A percentile compares a stretch with the other conserved stretches of the same genome.
phyloP scores from a whole-genome alignment of 176 grass and related monocot genomes.

The Stipa capillata region DNA sequence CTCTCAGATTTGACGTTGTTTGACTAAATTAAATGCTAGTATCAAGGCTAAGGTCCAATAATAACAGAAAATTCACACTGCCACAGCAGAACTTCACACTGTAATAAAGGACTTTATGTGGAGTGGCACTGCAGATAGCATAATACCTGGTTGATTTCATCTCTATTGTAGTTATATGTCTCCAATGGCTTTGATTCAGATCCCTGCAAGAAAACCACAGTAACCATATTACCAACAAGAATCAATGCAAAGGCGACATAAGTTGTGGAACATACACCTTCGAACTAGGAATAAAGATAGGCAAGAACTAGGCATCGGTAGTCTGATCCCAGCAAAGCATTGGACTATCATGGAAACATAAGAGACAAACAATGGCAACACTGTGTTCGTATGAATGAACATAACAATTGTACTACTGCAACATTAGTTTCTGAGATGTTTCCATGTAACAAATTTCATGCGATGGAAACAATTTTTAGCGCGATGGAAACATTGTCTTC shows the following conservation, averaged over 20 bases:
- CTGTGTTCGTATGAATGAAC: no score
- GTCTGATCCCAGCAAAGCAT: no score
- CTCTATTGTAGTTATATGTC: slow-evolving; percentile 88
- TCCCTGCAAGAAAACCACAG: slow-evolving; percentile 43
- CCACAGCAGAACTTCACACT: neutral
- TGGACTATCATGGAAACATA: no score
- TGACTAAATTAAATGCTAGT: neutral
- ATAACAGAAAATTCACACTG: neutral
- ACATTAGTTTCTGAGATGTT: no score
- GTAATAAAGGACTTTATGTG: neutral
- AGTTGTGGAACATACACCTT: slow-evolving; percentile 8
- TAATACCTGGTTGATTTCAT: slow-evolving; percentile 95
- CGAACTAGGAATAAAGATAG: neutral
- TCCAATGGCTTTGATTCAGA: slow-evolving; percentile 67
- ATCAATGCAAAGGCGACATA: slow-evolving; percentile 7
- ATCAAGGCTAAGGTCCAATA: neutral
- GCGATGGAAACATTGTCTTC: no score
- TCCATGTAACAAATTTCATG: no score
- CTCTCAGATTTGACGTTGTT: neutral
- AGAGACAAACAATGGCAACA: no score
- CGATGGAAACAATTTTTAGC: no score
- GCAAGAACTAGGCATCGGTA: no score
- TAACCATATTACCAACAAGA: slow-evolving; percentile 22
- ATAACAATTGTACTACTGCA: no score
- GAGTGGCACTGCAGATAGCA: neutral